Evolutionary conservation across 768 basidiomycete species (phyloP).

Genomic region (Leccinum truebloodii): DNA sequence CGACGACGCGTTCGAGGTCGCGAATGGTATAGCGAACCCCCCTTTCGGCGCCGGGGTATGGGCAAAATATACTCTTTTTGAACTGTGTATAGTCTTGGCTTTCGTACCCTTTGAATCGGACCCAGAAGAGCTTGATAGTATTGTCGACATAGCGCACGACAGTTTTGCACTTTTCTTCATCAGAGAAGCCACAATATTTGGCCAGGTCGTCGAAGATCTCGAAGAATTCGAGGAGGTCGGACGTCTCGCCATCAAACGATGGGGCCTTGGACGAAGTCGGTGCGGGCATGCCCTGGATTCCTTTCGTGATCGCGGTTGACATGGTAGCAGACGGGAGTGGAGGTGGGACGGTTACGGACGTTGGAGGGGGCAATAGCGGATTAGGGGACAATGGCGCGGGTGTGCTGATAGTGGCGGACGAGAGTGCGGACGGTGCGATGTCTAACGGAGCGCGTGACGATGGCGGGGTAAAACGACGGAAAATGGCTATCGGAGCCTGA

Average conservation of each 20-base stretch:
- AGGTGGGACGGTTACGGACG: background rate
- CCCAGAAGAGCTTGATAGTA: background rate
- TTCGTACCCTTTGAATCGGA: background rate
- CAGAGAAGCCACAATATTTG: background rate
- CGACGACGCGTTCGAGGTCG: background rate
- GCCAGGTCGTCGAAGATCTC: conserved; percentile 6
- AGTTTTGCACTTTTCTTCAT: background rate
- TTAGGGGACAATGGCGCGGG: background rate
- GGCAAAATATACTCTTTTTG: background rate
- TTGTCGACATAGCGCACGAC: background rate
- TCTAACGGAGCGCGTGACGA: background rate
- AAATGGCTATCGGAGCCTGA: background rate
- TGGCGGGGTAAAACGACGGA: background rate
- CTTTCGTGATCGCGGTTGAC: background rate
- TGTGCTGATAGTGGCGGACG: background rate
- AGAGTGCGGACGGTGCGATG: background rate
- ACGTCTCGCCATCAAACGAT: conserved; percentile 1
- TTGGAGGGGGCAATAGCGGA: background rate
- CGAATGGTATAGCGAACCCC: background rate
- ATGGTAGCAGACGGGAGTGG: background rate
- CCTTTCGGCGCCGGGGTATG: background rate
- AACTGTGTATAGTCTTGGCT: background rate
- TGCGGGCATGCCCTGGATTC: background rate
- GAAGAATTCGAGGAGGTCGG: conserved; percentile 3
- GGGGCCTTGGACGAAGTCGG: background rate